Percentiles rank a stretch among this genome's conserved stretches.
phyloP scores from a whole-genome alignment of 73 alveolate species.

The Paramecium sexaurelia region DNA sequence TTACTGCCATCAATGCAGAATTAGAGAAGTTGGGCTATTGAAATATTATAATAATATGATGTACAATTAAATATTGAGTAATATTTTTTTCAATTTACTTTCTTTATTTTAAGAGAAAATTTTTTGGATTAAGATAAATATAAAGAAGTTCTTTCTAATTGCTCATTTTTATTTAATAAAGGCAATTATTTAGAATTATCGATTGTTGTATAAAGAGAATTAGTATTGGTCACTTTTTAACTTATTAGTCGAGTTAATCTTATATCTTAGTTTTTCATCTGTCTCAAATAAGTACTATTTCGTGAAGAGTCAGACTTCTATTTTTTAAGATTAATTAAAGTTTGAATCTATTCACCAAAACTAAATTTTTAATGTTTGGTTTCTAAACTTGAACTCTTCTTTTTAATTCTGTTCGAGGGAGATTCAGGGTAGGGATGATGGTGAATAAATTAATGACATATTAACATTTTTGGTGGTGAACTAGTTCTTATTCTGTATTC shows the following conservation, averaged over 20 bases:
- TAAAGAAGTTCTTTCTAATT: background rate
- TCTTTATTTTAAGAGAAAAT: background rate
- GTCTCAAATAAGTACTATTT: background rate
- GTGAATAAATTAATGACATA: background rate
- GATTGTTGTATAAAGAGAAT: background rate
- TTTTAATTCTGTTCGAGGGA: background rate
- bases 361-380: background rate
- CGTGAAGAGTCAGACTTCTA: background rate
- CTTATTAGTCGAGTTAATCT: background rate
- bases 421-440: background rate
- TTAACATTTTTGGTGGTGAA: background rate
- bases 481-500: background rate
- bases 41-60: constrained; percentile 11
- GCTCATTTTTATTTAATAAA: background rate
- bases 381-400: background rate
- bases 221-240: background rate
- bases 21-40: constrained; percentile 55
- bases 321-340: background rate
- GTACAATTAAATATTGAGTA: constrained; percentile 23
- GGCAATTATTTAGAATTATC: background rate
- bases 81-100: background rate
- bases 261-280: background rate
- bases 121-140: background rate
- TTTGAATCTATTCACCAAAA: background rate
- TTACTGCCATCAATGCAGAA: constrained; percentile 19